These are phyloP conservation scores for Solanum rostratum DNA, from an alignment of 257 asterid species.

Conservation along the genomic window DNA sequence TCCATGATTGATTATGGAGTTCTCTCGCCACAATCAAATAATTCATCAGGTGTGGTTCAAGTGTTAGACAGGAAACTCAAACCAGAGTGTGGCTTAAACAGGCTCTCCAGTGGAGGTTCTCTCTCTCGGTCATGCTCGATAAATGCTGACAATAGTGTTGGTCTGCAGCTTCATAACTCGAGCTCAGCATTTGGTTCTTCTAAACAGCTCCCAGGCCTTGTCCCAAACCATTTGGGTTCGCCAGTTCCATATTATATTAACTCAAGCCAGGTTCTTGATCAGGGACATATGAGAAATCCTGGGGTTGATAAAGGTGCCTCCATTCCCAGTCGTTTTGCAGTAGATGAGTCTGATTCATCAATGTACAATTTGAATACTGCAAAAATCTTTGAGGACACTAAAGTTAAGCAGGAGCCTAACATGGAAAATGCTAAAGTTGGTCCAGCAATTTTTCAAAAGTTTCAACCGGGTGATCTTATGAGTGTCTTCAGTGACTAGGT, in stretches of 20 bases:
- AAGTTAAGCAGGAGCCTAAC: conserved; percentile 57
- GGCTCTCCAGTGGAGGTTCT: conserved; percentile 30
- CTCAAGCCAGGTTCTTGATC: conserved; percentile 13
- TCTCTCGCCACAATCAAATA: conserved; percentile 29
- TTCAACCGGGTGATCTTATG: conserved; percentile 37
- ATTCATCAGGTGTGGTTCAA: conserved; percentile 28
- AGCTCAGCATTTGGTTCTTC: conserved; percentile 15
- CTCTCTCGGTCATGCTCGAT: conserved; percentile 26
- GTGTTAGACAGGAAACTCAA: conserved; percentile 24
- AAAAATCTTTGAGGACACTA: conserved; percentile 21
- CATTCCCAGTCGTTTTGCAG: conserved; percentile 54
- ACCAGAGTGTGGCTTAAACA: conserved; percentile 12
- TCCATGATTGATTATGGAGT: conserved; percentile 21
- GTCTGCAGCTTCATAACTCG: conserved; percentile 26
- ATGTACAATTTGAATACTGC: conserved; percentile 23
- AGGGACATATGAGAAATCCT: conserved; percentile 23
- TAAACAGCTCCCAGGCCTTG: conserved; percentile 14
- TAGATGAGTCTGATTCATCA: conserved; percentile 31
- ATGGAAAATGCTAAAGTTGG: conserved; percentile 31
- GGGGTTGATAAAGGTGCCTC: conserved; percentile 30
- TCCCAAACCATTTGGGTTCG: conserved; percentile 13
- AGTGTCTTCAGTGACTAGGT: conserved; percentile 60
- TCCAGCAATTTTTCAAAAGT: conserved; percentile 15
- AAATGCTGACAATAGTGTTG: conserved; percentile 20
- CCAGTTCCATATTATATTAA: conserved; percentile 27